phyloP scores from a whole-genome alignment of 371 early-diverging fungal genomes.

The Nosema muscidifuracis region DNA sequence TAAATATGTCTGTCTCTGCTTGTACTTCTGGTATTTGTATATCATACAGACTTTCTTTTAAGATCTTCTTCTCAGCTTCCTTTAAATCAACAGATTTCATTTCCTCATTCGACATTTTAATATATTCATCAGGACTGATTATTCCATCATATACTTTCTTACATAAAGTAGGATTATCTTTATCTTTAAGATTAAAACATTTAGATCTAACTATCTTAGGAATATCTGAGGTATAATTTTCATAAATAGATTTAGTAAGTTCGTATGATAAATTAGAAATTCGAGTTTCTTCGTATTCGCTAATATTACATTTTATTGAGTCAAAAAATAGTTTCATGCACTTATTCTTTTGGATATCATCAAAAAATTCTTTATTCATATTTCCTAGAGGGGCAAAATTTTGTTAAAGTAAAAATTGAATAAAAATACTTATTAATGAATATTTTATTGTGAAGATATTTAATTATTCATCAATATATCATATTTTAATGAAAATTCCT shows the following conservation, averaged over 20 bases:
- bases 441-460: no score
- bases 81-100: slow-evolving; percentile 61
- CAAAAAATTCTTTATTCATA: neutral
- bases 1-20: slow-evolving; percentile 64
- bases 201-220: slow-evolving; percentile 55
- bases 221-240: slow-evolving; percentile 5
- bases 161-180: slow-evolving; percentile 56
- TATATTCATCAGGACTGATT: slow-evolving; percentile 52
- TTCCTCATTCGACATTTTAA: slow-evolving; percentile 59
- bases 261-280: slow-evolving; percentile 12
- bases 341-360: slow-evolving; percentile 40
- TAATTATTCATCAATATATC: no score
- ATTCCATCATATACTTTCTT: slow-evolving; percentile 53
- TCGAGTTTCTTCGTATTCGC: neutral
- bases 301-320: slow-evolving; percentile 31
- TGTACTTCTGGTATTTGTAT: slow-evolving; percentile 54
- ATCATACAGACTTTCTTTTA: slow-evolving; percentile 54
- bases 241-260: slow-evolving; percentile 22
- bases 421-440: no score
- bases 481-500: no score
- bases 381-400: no score
- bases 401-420: neutral
- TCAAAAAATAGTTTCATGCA: slow-evolving; percentile 47
- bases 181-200: slow-evolving; percentile 61
- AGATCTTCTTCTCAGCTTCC: slow-evolving; percentile 52